phyloP scores from a whole-genome alignment of 768 basidiomycete genomes.

The Leucosporidium scottii region DNA sequence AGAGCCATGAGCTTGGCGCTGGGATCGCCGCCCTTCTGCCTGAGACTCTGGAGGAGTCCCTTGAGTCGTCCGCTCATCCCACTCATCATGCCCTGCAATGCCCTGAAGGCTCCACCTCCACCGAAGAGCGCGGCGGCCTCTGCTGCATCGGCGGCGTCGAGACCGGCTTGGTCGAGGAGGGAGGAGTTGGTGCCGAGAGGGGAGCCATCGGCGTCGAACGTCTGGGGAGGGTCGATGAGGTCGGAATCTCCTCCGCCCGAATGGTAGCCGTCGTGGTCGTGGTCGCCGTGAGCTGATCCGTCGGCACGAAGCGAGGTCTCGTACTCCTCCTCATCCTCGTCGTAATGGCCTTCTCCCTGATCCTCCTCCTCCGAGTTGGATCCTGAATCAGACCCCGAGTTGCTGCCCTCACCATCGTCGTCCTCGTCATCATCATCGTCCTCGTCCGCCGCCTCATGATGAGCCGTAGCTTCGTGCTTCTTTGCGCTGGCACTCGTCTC shows the following conservation, averaged over 20 bases:
- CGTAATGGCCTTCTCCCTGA: slow-evolving; percentile 4
- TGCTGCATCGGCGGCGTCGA: slow-evolving; percentile 15
- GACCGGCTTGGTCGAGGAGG: slow-evolving; percentile 1
- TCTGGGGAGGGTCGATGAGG: slow-evolving; percentile 8
- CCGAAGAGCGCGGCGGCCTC: slow-evolving; percentile 14
- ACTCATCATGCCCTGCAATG: slow-evolving; percentile 55
- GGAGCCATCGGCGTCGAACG: slow-evolving; percentile 17
- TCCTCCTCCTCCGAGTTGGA: neutral
- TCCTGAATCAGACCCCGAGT: too few relatives aligned
- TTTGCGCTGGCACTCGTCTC: neutral
- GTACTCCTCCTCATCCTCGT: slow-evolving; percentile 28
- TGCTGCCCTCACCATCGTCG: slow-evolving; percentile 6
- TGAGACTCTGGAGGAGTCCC: slow-evolving; percentile 78
- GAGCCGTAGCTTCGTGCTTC: neutral
- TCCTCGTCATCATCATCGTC: slow-evolving; percentile 20
- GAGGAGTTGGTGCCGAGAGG: slow-evolving; percentile 6
- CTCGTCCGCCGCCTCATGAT: slow-evolving; percentile 1
- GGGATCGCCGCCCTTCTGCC: slow-evolving; percentile 67
- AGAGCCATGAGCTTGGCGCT: slow-evolving; percentile 80
- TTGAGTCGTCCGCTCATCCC: slow-evolving; percentile 80
- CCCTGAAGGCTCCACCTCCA: slow-evolving; percentile 30
- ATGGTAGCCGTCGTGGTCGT: slow-evolving; percentile 20
- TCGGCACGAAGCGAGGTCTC: slow-evolving; percentile 24
- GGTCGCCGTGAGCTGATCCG: slow-evolving; percentile 14
- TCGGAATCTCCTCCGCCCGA: slow-evolving; percentile 14